Percentiles rank a stretch among this genome's conserved stretches.
Conservation (phyloP, 1,284 basidiomycete genomes). For the Trichosporon sp. region DNA sequence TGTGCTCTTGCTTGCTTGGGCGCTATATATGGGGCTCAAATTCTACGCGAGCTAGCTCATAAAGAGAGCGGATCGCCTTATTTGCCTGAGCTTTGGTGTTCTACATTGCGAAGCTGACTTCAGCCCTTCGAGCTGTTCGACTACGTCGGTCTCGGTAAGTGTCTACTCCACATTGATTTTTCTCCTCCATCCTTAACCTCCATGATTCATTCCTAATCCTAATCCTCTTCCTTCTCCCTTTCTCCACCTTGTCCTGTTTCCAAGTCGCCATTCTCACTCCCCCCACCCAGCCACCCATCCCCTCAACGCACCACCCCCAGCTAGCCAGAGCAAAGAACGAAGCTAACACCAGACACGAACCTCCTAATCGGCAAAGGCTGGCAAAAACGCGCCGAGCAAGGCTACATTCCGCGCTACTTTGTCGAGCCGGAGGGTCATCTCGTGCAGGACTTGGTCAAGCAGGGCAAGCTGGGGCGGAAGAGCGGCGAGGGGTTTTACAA, state of each 20-base stretch:
- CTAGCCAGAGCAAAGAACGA: neutral
- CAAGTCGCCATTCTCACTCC: too few species aligned
- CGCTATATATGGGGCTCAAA: too few species aligned
- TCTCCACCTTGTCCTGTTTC: neutral
- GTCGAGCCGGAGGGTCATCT: conserved; percentile 49
- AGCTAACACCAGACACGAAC: conserved; percentile 36
- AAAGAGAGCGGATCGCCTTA: too few species aligned
- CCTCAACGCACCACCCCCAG: too few species aligned
- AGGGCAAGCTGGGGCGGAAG: conserved; percentile 55
- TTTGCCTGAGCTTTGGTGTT: too few species aligned
- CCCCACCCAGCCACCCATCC: too few species aligned
- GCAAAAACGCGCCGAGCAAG: conserved; percentile 50
- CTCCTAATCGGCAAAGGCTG: conserved; percentile 53
- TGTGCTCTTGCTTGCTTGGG: neutral
- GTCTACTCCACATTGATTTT: too few species aligned
- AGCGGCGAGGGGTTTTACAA: conserved; percentile 50
- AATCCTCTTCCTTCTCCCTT: neutral
- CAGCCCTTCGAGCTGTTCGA: conserved; percentile 56
- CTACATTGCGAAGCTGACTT: neutral
- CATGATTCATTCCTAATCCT: neutral
- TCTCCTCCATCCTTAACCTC: too few species aligned
- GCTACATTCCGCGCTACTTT: conserved; percentile 48
- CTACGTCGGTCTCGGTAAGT: conserved; percentile 53
- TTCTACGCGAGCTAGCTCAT: too few species aligned
- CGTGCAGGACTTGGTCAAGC: conserved; percentile 52